Base-by-base conservation (phyloP, 345 rosid species). In the Boechera stricta region DNA sequence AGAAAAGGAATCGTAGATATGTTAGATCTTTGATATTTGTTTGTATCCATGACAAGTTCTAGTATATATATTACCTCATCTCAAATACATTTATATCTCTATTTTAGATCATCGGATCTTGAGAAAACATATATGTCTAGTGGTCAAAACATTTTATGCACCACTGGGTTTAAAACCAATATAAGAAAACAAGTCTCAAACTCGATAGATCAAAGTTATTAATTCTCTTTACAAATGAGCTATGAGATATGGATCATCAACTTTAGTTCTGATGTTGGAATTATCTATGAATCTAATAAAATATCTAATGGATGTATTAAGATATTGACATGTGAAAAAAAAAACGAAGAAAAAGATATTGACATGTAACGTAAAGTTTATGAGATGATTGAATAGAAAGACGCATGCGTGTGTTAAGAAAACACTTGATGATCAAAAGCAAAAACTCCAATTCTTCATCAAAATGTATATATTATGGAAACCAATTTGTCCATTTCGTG, bases 311-410 rank as follows among this genome's bases (percentile, higher is more conserved):
- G 33, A 78, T 72, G 42, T 59, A 35, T 51, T 59, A 48, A 52
- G 70, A 79, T 44, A 42, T 29, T 33, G 81, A 78, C 77, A 73
- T 66, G 57, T 53, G 16, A 16, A 78, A 78, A 21, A 21, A 21
- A 21, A 21, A 21, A 21, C 24, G 24, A 21, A 21, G 24, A 21
- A 21, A 21, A 48, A 52, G 70, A 79, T 44, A 42, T 29, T 33
- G 81, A 78, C 77, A 73, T 66, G 57, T 53, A 78, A 78, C 82
- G 74, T 73, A 72, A 78, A 79, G 74, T 31, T 45, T 57, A 36
- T 48, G 61, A 56, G 39, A 71, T 71, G 51, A 77, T 73, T 36
- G 42, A 67, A 36, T 10, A 54, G 26, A 77, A 32, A 59, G 55
- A 78, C 33, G 48, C 36, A 78, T 78, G 70, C 78, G 81, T 78